These are phyloP conservation scores for Podila clonocystis DNA, from an alignment of 192 early-diverging fungal species.

Conservation along the genomic window DNA sequence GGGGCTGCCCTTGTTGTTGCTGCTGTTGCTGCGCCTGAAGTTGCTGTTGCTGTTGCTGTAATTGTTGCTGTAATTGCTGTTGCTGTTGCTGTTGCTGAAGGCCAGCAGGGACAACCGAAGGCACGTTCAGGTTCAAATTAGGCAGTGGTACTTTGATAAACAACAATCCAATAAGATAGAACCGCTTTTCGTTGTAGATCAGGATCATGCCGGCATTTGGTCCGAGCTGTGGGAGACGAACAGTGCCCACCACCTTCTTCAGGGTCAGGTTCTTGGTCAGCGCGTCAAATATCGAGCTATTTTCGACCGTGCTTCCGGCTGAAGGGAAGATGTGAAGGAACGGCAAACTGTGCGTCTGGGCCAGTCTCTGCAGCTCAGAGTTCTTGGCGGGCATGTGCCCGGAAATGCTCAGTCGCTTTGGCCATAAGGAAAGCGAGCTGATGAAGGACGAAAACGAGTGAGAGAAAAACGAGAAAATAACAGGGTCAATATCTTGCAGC, in stretches of 20 bases:
- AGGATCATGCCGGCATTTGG: constrained; percentile 40
- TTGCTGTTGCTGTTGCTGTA: constrained; percentile 11
- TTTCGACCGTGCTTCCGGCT: constrained; percentile 27
- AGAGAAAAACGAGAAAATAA: background rate
- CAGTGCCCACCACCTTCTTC: constrained; percentile 30
- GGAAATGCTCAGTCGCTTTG: constrained; percentile 26
- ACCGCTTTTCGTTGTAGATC: constrained; percentile 44
- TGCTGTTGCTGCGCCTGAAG: constrained; percentile 6
- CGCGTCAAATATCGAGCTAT: constrained; percentile 37
- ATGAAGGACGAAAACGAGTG: background rate
- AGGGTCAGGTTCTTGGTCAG: constrained; percentile 29
- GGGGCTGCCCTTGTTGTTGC: constrained; percentile 10
- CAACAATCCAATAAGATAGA: constrained; percentile 36
- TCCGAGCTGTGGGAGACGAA: constrained; percentile 43
- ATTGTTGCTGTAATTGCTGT: constrained; percentile 9
- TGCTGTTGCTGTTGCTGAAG: constrained; percentile 28
- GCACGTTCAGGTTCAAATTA: constrained; percentile 11
- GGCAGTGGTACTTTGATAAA: constrained; percentile 46
- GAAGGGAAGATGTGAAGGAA: constrained; percentile 44
- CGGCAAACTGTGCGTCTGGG: constrained; percentile 30
- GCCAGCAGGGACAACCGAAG: background rate
- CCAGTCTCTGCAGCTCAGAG: constrained; percentile 36
- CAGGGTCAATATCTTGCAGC: background rate
- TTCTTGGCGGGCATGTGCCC: constrained; percentile 46
- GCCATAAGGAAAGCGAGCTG: constrained; percentile 39